Evolutionary conservation across 108 stramenopile genomes (phyloP), one percentile per base, ranked within the genome.

Genomic region (Cyclotella choctawhatcheeana): DNA sequence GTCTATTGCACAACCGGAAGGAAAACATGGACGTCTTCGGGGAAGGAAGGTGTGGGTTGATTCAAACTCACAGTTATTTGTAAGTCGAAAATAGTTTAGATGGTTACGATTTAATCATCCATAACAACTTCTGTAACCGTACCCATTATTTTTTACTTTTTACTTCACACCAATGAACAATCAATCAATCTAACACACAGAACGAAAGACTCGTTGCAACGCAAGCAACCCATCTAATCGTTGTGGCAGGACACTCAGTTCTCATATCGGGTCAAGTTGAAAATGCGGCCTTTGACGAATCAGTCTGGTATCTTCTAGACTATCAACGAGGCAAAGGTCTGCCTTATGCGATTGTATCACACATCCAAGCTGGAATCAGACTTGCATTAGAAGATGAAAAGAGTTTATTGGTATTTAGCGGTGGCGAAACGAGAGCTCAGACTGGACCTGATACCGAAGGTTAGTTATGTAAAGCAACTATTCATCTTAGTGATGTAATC

Each of bases 381-480:
- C 73, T 86, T 43, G 91, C 97, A 10, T 48, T 70, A 7, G 31
- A 75, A 10, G 96, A 98, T 81, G 84, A 91, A 44, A 44, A 77
- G 0, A 71, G 94, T 17, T 79, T 99, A 44, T 70, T 99, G 22
- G 73, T 99, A 0, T 98, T 99, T 81, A 83, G 82, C 66, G 99
- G 98, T 17, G 99, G 99, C 0, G 89, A 97, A 71, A 99, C 99
- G 25, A 45, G 99, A 66, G 82, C 83, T 7, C 68, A 74, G 30
- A 95, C 91, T 24, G 99, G 97, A 13, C 95, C 95, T 0, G 67
- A 85, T 13, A 86, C 87, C n/a, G 95, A 96, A 81, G 95, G n/a
- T n/a, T n/a, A n/a, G n/a, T n/a, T n/a, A n/a, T n/a, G n/a, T n/a
- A n/a, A n/a, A n/a, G n/a, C n/a, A n/a, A n/a, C n/a, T n/a, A n/a